These are phyloP conservation scores for Scortechinia acanthostroma DNA, from an alignment of 2,329 filamentous ascomycete genomes.

Conservation along the genomic window DNA sequence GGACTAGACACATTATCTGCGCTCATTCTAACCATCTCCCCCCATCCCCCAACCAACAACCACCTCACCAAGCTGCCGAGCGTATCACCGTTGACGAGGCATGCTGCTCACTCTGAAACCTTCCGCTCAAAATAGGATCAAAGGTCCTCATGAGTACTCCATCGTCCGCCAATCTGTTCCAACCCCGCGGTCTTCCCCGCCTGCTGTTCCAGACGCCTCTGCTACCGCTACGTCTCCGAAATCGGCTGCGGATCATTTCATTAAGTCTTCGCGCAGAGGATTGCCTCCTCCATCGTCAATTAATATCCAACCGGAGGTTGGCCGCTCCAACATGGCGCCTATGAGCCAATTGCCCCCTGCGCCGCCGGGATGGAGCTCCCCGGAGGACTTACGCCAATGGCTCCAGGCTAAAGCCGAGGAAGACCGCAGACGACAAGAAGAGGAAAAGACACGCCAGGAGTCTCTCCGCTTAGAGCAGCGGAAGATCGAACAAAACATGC, in stretches of 20 bases:
- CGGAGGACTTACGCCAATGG: background rate
- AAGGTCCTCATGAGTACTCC: constrained; percentile 1
- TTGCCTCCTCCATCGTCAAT: background rate
- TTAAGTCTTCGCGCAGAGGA: background rate
- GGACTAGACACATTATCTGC: too few relatives aligned
- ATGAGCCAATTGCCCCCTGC: background rate
- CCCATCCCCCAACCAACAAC: too few relatives aligned
- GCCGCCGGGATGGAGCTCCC: background rate
- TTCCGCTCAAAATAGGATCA: background rate
- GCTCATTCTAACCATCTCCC: too few relatives aligned
- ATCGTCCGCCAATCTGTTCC: background rate
- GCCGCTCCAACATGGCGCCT: background rate
- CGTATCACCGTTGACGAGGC: too few relatives aligned
- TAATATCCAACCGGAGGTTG: background rate
- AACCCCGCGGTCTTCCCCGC: background rate
- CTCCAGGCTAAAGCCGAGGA: constrained; percentile 52
- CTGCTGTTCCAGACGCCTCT: background rate
- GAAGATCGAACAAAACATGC: background rate
- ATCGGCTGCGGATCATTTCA: too few relatives aligned
- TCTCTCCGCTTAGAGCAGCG: background rate
- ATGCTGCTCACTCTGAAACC: constrained; percentile 1
- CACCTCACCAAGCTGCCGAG: too few relatives aligned
- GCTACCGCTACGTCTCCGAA: background rate
- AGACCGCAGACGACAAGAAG: constrained; percentile 40
- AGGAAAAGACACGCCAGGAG: background rate